These are phyloP conservation scores for Calonectria crousiana DNA, from an alignment of 2,329 filamentous ascomycete genomes.

Conservation along the genomic window DNA sequence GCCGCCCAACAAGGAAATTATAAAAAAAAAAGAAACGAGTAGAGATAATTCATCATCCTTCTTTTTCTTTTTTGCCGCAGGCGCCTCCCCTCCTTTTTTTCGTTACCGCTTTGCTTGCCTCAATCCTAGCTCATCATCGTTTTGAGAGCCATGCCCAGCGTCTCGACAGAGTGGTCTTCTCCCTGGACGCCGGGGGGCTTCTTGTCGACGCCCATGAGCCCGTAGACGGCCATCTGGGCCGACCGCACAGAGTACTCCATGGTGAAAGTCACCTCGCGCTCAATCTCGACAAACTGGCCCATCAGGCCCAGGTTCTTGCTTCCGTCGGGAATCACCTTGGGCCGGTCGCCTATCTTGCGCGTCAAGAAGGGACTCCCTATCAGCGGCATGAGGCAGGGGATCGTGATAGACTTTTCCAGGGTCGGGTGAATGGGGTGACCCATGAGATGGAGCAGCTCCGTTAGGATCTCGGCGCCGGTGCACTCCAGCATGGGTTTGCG, in stretches of 20 bases:
- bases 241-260: constrained; percentile 45
- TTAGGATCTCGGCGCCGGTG: constrained; percentile 42
- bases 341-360: constrained; percentile 40
- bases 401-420: constrained; percentile 37
- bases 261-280: constrained; percentile 44
- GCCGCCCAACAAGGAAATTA: neutral
- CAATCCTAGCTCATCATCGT: constrained; percentile 36
- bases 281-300: constrained; percentile 45
- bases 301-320: constrained; percentile 43
- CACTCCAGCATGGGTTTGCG: constrained; percentile 43
- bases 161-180: constrained; percentile 39
- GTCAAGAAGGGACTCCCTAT: constrained; percentile 44
- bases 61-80: neutral
- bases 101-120: neutral
- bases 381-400: constrained; percentile 41
- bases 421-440: constrained; percentile 40
- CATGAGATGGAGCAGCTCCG: constrained; percentile 41
- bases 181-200: constrained; percentile 35
- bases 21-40: neutral
- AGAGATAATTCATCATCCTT: neutral
- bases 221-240: constrained; percentile 42
- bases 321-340: constrained; percentile 38
- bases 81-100: neutral
- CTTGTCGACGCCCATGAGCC: constrained; percentile 40
- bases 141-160: constrained; percentile 43